Base-by-base conservation (phyloP, 2,329 filamentous ascomycete species). In the Ceratocystis cubensis region DNA sequence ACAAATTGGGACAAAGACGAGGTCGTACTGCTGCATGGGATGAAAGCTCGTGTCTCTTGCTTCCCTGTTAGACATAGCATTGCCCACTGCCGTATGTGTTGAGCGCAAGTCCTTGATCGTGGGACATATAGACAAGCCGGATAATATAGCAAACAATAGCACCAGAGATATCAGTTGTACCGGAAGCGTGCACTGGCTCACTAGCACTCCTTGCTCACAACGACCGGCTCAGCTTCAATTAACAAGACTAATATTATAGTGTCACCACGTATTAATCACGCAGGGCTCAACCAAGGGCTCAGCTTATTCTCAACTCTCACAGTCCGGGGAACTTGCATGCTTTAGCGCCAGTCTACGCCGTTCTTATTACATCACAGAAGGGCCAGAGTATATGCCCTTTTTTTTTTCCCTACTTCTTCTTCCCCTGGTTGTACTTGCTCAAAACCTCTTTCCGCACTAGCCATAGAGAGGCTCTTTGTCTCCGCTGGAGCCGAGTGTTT, bases 191-290 rank as follows among this genome's bases (percentile, higher is more conserved):
- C 48, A 53, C 45, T 48, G 45, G 17, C 6, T 25, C 7, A 25
- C 48, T 15, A 25, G 37, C 1, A 10, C 37, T 13, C 37, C 48
- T 53, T 28, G 48, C 48, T 6, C 28, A 33, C 8, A 33, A 1
- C 25, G 25, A 30, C 22, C 53, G 30, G 22, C 53, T 30, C 3
- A 22, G 13, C 13, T 59, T 17, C 28, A 59, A 59, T 59, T 59
- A 59, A 37, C 53, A 37, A 25, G 28, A 59, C 53, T 59, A 59
- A 59, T 59, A 59, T 25, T 59, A 59, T 59, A 59, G 22, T 30
- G 5, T 30, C 25, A n/a, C 25, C 28, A 15, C 48, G 3, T 25
- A 53, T 53, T 53, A 53, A 53, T 53, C 20, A 53, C 48, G 48
- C 20, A 8, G 48, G 37, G 20, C 8, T 53, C 48, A 30, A 59